These are phyloP conservation scores for Aspergillus cejpii DNA, from an alignment of 2,329 filamentous ascomycete genomes.

Conservation along the genomic window DNA sequence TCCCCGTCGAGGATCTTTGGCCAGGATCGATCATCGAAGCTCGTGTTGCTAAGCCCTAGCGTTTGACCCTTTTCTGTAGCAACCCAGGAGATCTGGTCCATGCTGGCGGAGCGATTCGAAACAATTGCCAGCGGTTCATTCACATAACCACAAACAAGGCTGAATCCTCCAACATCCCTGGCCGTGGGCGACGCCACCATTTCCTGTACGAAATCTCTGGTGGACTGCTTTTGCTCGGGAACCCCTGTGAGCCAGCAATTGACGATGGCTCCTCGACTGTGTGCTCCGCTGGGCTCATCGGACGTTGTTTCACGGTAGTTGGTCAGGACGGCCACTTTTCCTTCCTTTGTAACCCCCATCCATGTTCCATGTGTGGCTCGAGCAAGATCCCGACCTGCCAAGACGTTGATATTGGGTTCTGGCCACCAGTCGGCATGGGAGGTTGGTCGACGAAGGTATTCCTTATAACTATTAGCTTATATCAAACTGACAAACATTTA, in stretches of 20 bases:
- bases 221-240: slow-evolving; percentile 35
- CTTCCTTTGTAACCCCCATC: slow-evolving; percentile 56
- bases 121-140: slow-evolving; percentile 52
- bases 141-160: slow-evolving; percentile 53
- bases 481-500: not conserved
- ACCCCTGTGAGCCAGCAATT: slow-evolving; percentile 52
- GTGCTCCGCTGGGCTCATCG: slow-evolving; percentile 41
- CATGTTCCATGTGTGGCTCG: slow-evolving; percentile 56
- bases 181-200: slow-evolving; percentile 51
- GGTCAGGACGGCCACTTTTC: slow-evolving; percentile 56
- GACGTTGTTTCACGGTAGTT: slow-evolving; percentile 55
- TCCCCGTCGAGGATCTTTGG: slow-evolving; percentile 57
- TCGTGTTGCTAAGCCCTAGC: slow-evolving; percentile 56
- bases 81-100: slow-evolving; percentile 48
- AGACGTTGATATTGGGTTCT: slow-evolving; percentile 48
- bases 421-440: slow-evolving; percentile 56
- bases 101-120: slow-evolving; percentile 54
- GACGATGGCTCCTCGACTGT: slow-evolving; percentile 54
- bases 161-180: slow-evolving; percentile 57
- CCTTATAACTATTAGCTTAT: slow-evolving; percentile 36
- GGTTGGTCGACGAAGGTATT: slow-evolving; percentile 57
- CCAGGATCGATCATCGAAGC: slow-evolving; percentile 54
- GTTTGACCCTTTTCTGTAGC: slow-evolving; percentile 46
- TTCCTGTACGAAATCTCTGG: slow-evolving; percentile 48
- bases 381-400: slow-evolving; percentile 57